Percentiles rank a stretch among this genome's conserved stretches.
These are phyloP conservation scores for Aureobasidium namibiae DNA, from an alignment of 2,329 filamentous ascomycete species.

Conservation along the genomic window DNA sequence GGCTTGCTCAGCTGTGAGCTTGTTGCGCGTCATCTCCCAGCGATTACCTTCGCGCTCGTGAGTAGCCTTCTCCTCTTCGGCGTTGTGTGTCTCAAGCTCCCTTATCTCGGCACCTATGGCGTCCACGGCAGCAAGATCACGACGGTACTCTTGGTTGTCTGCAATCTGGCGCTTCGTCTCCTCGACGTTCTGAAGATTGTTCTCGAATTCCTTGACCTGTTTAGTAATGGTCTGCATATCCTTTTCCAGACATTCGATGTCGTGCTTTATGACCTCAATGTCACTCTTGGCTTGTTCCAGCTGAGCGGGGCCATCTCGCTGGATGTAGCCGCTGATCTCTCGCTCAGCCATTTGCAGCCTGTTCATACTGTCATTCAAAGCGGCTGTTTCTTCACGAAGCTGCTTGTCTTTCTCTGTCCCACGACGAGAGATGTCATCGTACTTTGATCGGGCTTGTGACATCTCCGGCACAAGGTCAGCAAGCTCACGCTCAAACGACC, in stretches of 20 bases:
- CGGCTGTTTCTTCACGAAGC: constrained; percentile 61
- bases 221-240: constrained; percentile 60
- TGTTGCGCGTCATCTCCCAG: constrained; percentile 60
- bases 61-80: constrained; percentile 70
- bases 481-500: constrained; percentile 62
- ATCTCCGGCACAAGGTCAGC: constrained; percentile 68
- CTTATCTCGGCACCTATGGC: constrained; percentile 60
- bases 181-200: constrained; percentile 70
- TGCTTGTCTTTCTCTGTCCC: constrained; percentile 65
- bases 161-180: constrained; percentile 77
- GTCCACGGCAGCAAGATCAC: constrained; percentile 61
- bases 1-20: constrained; percentile 63
- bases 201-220: constrained; percentile 68
- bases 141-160: constrained; percentile 82
- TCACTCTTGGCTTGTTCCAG: constrained; percentile 61
- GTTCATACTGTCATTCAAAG: constrained; percentile 64
- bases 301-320: constrained; percentile 63
- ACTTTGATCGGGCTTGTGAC: constrained; percentile 62
- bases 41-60: constrained; percentile 61
- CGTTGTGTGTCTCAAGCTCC: constrained; percentile 69
- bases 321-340: constrained; percentile 72
- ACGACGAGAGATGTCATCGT: constrained; percentile 66
- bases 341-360: constrained; percentile 67
- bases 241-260: constrained; percentile 56
- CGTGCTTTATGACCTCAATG: constrained; percentile 51